These are phyloP conservation scores for Limtongozyma cylindracea DNA, from an alignment of 805 yeast species.

Conservation along the genomic window DNA sequence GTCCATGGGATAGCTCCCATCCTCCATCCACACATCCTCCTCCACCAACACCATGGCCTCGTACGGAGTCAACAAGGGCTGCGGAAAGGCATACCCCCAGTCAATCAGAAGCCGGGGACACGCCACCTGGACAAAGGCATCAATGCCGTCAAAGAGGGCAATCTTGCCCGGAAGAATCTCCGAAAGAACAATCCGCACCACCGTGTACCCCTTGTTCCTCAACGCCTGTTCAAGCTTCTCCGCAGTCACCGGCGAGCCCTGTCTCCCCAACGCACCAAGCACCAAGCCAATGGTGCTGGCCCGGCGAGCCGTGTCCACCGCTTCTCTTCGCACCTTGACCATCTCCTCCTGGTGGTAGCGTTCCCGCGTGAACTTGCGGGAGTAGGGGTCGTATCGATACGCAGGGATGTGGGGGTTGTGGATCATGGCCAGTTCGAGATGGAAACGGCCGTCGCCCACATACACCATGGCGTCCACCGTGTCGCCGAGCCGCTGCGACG, in stretches of 20 bases:
- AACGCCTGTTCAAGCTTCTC: conserved; percentile 35
- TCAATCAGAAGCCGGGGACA: conserved; percentile 91
- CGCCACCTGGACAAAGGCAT: conserved; percentile 92
- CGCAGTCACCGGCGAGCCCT: conserved; percentile 68
- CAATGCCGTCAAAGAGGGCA: conserved; percentile 80
- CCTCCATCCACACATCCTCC: conserved; percentile 39
- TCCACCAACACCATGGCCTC: conserved; percentile 82
- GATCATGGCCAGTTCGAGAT: conserved; percentile 87
- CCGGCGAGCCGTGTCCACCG: conserved; percentile 31
- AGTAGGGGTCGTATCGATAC: conserved; percentile 85
- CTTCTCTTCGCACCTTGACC: conserved; percentile 47
- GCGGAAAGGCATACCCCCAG: conserved; percentile 95
- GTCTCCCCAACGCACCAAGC: conserved; percentile 86
- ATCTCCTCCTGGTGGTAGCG: conserved; percentile 70
- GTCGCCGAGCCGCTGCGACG: conserved; percentile 57
- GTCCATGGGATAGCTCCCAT: conserved; percentile 78
- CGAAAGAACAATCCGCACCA: conserved; percentile 62
- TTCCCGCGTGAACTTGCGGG: conserved; percentile 74
- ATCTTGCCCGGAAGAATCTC: conserved; percentile 87
- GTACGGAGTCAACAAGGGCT: conserved; percentile 83
- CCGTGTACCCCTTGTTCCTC: conserved; percentile 26
- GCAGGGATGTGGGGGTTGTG: conserved; percentile 90
- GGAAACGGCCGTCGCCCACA: conserved; percentile 92
- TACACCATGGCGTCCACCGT: conserved; percentile 61
- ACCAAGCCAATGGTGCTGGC: conserved; percentile 62